Conservation (phyloP, 139 green algal genomes). For the Microglena sp. region DNA sequence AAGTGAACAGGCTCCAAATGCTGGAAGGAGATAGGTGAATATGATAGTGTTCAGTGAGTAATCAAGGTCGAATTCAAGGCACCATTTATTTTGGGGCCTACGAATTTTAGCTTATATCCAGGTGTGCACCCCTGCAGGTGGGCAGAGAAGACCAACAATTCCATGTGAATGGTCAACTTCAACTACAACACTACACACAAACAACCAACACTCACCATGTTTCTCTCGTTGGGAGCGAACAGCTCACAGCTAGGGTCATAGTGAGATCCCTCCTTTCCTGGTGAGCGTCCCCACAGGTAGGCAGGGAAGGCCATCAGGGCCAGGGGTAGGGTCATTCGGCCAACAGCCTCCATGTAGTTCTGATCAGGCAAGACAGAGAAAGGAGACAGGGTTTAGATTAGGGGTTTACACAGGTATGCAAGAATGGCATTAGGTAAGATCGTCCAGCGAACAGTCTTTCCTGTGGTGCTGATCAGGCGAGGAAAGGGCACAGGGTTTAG, state of each 20-base stretch:
- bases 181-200: too few species aligned
- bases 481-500: too few species aligned
- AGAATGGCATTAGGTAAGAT: constrained; percentile 46
- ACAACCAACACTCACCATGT: constrained; percentile 38
- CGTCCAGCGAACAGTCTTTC: constrained; percentile 65
- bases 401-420: constrained; percentile 93
- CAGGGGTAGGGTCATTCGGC: constrained; percentile 36
- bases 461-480: too few species aligned
- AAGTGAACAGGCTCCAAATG: too few species aligned
- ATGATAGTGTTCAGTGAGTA: too few species aligned
- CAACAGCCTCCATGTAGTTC: constrained; percentile 80
- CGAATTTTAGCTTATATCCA: too few species aligned
- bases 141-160: constrained; percentile 82
- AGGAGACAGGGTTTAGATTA: too few species aligned
- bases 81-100: too few species aligned
- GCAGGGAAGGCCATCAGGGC: constrained; percentile 81
- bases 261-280: constrained; percentile 83
- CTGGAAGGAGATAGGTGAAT: too few species aligned
- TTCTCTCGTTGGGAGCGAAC: constrained; percentile 51
- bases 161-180: constrained; percentile 10
- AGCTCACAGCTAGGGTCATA: constrained; percentile 84
- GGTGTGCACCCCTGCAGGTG: constrained; percentile 73
- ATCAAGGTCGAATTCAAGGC: too few species aligned
- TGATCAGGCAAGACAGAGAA: constrained; percentile 47
- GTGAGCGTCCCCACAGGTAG: constrained; percentile 73